These are phyloP conservation scores for Iris pallida DNA, from an alignment of 116 monocot genomes.

Conservation along the genomic window DNA sequence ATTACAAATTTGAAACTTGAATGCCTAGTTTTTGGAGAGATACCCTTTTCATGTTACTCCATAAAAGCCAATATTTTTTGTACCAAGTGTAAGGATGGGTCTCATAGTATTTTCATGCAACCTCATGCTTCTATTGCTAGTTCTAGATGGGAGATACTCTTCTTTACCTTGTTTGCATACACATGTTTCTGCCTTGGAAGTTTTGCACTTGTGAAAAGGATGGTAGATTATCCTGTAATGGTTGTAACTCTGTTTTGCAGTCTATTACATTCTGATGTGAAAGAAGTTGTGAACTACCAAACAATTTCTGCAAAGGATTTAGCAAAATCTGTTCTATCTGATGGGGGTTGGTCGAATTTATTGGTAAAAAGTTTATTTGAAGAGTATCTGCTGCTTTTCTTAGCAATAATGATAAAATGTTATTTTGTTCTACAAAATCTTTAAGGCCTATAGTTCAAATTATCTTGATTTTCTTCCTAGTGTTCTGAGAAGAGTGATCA, in stretches of 20 bases:
- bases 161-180: neutral
- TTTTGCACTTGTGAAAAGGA: neutral
- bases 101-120: neutral
- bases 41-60: no score
- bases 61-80: no score
- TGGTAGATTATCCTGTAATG: neutral
- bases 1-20: no score
- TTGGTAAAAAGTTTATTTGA: constrained; percentile 36
- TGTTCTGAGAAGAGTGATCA: constrained; percentile 39
- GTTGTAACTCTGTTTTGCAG: constrained; percentile 25
- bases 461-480: constrained; percentile 28
- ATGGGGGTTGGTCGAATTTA: constrained; percentile 87
- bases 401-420: neutral
- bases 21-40: no score
- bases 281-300: constrained; percentile 61
- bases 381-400: neutral
- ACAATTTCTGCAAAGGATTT: constrained; percentile 63
- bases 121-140: neutral
- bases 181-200: neutral
- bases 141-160: neutral
- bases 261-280: constrained; percentile 30
- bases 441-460: neutral
- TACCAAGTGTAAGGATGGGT: neutral
- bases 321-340: constrained; percentile 60
- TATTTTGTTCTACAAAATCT: no score